Base-by-base conservation (phyloP, 768 basidiomycete genomes). In the Tulasnella sp. region DNA sequence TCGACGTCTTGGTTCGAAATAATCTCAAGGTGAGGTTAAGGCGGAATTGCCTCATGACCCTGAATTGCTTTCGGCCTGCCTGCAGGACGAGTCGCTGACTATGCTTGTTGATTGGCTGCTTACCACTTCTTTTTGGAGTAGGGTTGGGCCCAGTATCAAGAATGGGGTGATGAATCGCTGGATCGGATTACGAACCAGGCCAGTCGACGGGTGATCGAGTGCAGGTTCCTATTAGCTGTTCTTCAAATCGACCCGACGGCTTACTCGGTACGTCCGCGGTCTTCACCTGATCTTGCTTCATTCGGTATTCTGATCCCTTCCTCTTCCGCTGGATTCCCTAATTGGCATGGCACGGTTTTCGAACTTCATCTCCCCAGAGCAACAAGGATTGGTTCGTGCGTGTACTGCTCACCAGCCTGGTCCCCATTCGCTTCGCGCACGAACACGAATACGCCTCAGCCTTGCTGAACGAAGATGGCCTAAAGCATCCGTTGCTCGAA, bases 81-180 rank as follows among this genome's bases (percentile, higher is more conserved):
- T 75, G 46, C 74, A 75, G 40, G 74, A 42, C 74, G 74, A 28
- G 74, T 28, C 22, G 74, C 74, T 75, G 74, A 75, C 44, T 75
- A 48, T 20, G 41, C 74, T 48, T 20, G 41, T 48, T 48, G 28
- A n/a, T 75, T 22, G 80, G 74, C 16, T 20, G 16, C 60, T 76
- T 34, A 16, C 80, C 24, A 28, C 74, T 42, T 37, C 74, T 48
- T 42, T 12, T 75, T 75, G 28, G 40, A 31, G 74, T 83, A 93
- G 92, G 88, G 90, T 50, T 95, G 94, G 95, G 83, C 88, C 0
- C 84, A 86, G 14, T 93, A 90, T 84, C 86, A 93, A 82, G 86
- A 87, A 14, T 85, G 87, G 22, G 91, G 89, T 2, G 85, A 88
- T 16, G 87, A 90, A 80, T 90, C 90, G 40, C 91, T 89, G 89